A percentile compares a stretch with the other conserved stretches of the same genome.
Conservation (phyloP, 805 yeast species). For the Candida maesae region DNA sequence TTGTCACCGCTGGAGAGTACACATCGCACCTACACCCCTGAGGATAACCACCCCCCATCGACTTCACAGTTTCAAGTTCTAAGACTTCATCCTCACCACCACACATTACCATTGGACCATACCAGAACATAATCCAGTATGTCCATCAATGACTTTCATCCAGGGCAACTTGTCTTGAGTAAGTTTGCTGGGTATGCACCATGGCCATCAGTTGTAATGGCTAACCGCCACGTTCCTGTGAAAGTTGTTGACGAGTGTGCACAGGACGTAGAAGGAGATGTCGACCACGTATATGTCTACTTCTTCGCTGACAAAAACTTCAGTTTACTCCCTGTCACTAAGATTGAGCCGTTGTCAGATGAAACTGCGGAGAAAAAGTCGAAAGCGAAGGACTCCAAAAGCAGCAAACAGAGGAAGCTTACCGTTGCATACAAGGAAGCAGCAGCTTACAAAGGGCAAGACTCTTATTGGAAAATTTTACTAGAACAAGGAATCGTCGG, state of each 20-base stretch:
- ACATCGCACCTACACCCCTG: too few species aligned
- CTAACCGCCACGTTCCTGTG: background rate
- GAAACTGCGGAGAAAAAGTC: background rate
- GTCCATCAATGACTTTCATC: background rate
- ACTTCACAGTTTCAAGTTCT: background rate
- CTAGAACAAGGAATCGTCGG: background rate
- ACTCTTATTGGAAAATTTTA: slow-evolving; percentile 2
- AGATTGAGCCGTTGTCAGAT: background rate
- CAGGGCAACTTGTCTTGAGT: slow-evolving; percentile 1
- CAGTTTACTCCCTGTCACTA: background rate
- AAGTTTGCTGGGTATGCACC: background rate
- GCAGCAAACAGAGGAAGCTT: background rate
- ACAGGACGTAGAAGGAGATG: background rate
- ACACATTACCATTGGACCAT: background rate
- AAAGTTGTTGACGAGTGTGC: background rate
- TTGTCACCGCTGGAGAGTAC: too few species aligned
- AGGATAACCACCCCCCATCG: too few species aligned
- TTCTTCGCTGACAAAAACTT: slow-evolving; percentile 12
- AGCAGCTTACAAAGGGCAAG: background rate
- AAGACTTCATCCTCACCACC: background rate
- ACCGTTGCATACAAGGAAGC: slow-evolving; percentile 1
- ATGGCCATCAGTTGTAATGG: background rate
- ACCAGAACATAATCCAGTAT: background rate
- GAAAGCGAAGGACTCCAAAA: background rate
- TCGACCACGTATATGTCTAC: background rate